Evolutionary conservation across 1,284 basidiomycete species (phyloP).

Genomic region (Salmacisia buchloeana): DNA sequence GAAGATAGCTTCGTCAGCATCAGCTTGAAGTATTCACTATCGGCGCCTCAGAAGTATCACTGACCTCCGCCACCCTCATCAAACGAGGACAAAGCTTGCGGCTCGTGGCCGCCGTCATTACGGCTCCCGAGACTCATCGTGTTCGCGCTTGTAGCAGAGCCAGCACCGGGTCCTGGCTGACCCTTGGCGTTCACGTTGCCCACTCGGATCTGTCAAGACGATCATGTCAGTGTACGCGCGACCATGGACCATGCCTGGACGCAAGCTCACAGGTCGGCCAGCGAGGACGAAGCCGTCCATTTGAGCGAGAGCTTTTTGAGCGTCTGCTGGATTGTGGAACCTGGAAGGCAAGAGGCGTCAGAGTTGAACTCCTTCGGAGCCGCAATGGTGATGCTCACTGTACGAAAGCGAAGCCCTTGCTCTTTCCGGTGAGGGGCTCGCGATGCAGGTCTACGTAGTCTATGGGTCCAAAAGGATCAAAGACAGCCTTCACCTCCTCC

Average conservation of each 20-base stretch:
- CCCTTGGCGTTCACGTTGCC: constrained; percentile 41
- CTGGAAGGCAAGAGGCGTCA: background rate
- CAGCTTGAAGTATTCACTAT: background rate
- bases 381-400: constrained; percentile 58
- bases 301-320: constrained; percentile 90
- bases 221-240: background rate
- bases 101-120: constrained; percentile 20
- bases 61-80: constrained; percentile 44
- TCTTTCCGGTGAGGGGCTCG: constrained; percentile 80
- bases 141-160: constrained; percentile 12
- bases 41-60: background rate
- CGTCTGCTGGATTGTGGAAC: constrained; percentile 76
- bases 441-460: constrained; percentile 97
- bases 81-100: constrained; percentile 32
- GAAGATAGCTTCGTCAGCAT: background rate
- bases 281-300: constrained; percentile 98
- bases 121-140: constrained; percentile 7
- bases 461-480: constrained; percentile 94
- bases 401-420: constrained; percentile 96
- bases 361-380: background rate
- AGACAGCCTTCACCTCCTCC: constrained; percentile 94
- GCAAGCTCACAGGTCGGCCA: constrained; percentile 61
- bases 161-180: constrained; percentile 21
- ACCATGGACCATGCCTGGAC: background rate
- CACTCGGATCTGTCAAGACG: constrained; percentile 27